These are phyloP conservation scores for Podila minutissima DNA, from an alignment of 192 early-diverging fungal species.

Conservation along the genomic window DNA sequence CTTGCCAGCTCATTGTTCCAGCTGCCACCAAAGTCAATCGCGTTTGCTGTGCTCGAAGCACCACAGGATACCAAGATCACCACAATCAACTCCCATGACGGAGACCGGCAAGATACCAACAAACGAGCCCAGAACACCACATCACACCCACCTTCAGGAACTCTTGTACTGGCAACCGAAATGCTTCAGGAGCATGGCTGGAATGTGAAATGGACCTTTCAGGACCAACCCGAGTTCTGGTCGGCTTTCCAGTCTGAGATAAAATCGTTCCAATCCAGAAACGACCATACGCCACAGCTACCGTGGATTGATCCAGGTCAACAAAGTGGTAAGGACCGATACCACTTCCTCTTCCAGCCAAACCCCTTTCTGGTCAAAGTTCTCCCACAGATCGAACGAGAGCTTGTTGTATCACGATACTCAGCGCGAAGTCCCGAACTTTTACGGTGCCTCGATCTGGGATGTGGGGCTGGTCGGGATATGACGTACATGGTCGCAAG, in stretches of 20 bases:
- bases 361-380: slow-evolving; percentile 30
- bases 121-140: no score
- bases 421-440: background rate
- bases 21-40: slow-evolving; percentile 48
- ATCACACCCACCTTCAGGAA: background rate
- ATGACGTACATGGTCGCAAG: slow-evolving; percentile 46
- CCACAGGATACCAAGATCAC: background rate
- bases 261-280: background rate
- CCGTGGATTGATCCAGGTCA: background rate
- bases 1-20: slow-evolving; percentile 33
- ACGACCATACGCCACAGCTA: background rate
- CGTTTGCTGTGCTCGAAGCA: slow-evolving; percentile 53
- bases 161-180: background rate
- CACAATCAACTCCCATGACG: background rate
- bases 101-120: no score
- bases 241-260: slow-evolving; percentile 1
- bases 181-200: slow-evolving; percentile 40
- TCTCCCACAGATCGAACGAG: slow-evolving; percentile 34
- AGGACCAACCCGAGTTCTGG: slow-evolving; percentile 23
- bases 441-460: slow-evolving; percentile 49
- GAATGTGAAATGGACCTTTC: slow-evolving; percentile 40
- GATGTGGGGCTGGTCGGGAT: slow-evolving; percentile 56
- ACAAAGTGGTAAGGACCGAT: background rate
- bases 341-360: slow-evolving; percentile 46
- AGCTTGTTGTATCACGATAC: background rate